Evolutionary conservation across 129 eudicot genomes (phyloP), one percentile per base, ranked within the genome.

Genomic region (Chrysanthemum lavandulifolium): DNA sequence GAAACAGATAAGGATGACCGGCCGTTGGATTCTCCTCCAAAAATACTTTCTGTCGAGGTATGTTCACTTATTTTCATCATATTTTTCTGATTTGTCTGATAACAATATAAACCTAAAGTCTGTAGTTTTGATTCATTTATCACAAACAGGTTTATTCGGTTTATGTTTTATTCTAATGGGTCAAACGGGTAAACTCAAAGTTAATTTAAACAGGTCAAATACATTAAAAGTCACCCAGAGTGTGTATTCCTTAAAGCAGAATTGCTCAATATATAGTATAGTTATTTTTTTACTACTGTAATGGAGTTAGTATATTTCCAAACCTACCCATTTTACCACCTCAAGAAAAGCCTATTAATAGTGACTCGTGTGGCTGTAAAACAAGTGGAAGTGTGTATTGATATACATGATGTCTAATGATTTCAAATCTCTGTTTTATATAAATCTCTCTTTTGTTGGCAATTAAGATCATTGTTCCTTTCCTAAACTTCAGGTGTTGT

Each of bases 1-100:
- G 98, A 90, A 84, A 87, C 92, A 65, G 98, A 81, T 76, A 81
- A 81, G 61, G 84, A 87, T 73, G 98, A 93, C 79, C 78, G 97
- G 31, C 98, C 98, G 13, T 2, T 90, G 59, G 98, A 89, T 40
- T 81, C 97, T 54, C 83, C 96, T 61, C 96, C 98, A 47, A 93
- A 89, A 68, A 72, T 93, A 61, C 79, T 84, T 29, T 85, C 98
- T n/a, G 78, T 86, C 23, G 97, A 93, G 98, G 97, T 90, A 65
- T 76, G 43, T 19, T 23, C 40, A 7, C 15, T 10, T 36, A 59
- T 45, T 58, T 57, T 60, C 61, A 16, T 43, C 66, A 19, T 65
- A 15, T 43, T 16, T 40, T 72, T 69, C 57, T 19, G 23, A 70
- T 16, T 3, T 73, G 49, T 43, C 64, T 29, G 54, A 6, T 67